Evolutionary conservation across 148 eudicot genomes (phyloP), one percentile per base, ranked within the genome.

Genomic region (Camellia sinensis): DNA sequence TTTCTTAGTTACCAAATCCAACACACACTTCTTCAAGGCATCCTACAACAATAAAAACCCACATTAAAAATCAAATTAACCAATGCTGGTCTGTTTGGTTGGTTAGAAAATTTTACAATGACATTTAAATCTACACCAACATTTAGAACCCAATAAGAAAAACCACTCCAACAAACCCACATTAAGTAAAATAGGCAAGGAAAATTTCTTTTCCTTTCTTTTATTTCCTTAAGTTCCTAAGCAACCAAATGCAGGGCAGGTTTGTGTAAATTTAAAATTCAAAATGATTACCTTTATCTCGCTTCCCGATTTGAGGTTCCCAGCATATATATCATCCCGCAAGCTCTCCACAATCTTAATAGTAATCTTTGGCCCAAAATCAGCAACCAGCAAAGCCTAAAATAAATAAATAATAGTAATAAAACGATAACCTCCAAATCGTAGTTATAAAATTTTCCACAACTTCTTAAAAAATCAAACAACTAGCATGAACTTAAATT

Each of bases 311-410:
- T 96, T 96, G 85, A 96, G 97, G 83, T 96, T 96, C 59, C 98
- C 99, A 75, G 92, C 91, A 84, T 91, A 91, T 81, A 96, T 96
- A 82, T 96, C 98, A 43, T 91, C 94, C 67, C 99, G 86, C 88
- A 96, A 91, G 80, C 91, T 86, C 63, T 96, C 99, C 80, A 96
- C 98, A 71, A 93, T 91, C 82, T 93, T 96, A 41, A 92, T 80
- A 2, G 99, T 96, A 54, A 93, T 96, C 81, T 82, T 92, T 40
- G 99, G 99, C 43, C 99, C 99, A 85, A 96, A 96, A 88, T 96
- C 99, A 59, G 99, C 90, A 67, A 93, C 98, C 79, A 96, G 81
- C 82, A 96, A 83, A 15, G 90, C 98, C 99, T 96, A 66, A 46
- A 72, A 78, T 52, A 79, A 73, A 62, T 50, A 29, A 29, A 29